Base-by-base conservation (phyloP, 371 early-diverging fungal genomes). In the Lichtheimia hyalospora region DNA sequence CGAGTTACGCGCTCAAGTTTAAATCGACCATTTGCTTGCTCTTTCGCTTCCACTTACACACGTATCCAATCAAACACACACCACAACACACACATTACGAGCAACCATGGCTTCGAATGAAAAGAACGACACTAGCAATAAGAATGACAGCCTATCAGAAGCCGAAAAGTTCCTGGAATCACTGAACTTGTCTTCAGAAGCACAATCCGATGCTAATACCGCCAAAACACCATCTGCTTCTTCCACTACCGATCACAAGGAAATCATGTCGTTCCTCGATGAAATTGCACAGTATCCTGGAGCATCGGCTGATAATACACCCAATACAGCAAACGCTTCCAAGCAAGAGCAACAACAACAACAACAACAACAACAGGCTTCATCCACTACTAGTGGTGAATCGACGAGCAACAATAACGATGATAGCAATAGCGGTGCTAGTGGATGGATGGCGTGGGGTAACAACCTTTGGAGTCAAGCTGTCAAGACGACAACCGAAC, bases 201-300 rank as follows among this genome's bases (percentile, higher is more conserved):
- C 71, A 3, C 52, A 62, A 24, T n/a, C 61, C 0, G 14, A 42
- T 20, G 49, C 43, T 39, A 25, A 16, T 15, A 18, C 52, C 1
- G 28, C 52, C 15, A 21, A 34, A 50, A 54, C 44, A 40, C 43
- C 16, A 48, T 52, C 23, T 40, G 34, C 10, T n/a, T 50, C 50
- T 21, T 12, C 57, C 40, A 46, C 69, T 2, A 55, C 81, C 13
- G 74, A 81, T 54, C 71, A 72, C 13, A 78, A 69, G 27, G 81
- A 81, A 53, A 75, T 81, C 69, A 76, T 81, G 78, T 74, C 74
- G 10, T 81, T 81, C 49, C 61, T 81, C 18, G 81, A 81, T 59
- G 81, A 81, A 58, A 77, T 81, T 43, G 62, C 81, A 14, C 73
- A 77, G 10, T 73, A 74, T 44, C 74, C 73, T 46, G 21, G 46